Percentiles rank a stretch among this genome's conserved stretches.
Conservation (phyloP, 768 basidiomycete genomes). For the Coprinopsis cinerea region DNA sequence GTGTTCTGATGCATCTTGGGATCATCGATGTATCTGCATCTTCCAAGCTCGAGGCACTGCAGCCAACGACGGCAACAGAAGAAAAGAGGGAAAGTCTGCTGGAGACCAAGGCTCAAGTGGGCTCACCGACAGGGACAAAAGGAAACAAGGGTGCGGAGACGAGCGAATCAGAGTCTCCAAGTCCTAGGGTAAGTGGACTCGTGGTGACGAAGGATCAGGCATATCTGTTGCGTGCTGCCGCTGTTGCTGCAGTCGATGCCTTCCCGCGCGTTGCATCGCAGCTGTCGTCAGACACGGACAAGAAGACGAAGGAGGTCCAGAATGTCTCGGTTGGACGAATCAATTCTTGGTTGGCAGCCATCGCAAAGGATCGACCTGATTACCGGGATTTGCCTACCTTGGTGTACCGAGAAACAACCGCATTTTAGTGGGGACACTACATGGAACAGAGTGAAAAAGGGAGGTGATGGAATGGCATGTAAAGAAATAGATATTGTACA, state of each 20-base stretch:
- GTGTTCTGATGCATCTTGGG: constrained; percentile 72
- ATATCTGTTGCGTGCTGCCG: constrained; percentile 70
- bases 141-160: too few relatives aligned
- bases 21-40: constrained; percentile 61
- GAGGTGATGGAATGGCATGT: too few relatives aligned
- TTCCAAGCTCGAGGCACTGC: constrained; percentile 37
- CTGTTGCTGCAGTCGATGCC: constrained; percentile 68
- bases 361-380: constrained; percentile 72
- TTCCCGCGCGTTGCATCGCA: not conserved
- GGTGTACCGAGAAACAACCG: constrained; percentile 56
- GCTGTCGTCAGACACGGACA: constrained; percentile 10
- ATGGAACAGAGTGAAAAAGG: too few relatives aligned
- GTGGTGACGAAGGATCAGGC: constrained; percentile 54
- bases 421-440: too few relatives aligned
- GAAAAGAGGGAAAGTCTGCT: constrained; percentile 35
- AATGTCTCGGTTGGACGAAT: constrained; percentile 53
- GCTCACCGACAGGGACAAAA: constrained; percentile 5
- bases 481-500: too few relatives aligned
- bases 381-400: constrained; percentile 65
- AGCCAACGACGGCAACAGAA: constrained; percentile 43
- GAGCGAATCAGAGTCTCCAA: too few relatives aligned
- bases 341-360: constrained; percentile 79
- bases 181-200: too few relatives aligned
- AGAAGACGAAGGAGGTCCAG: constrained; percentile 47
- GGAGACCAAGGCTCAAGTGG: constrained; percentile 17